These are phyloP conservation scores for Apostasia shenzhenica DNA, from an alignment of 106 monocot genomes.

Conservation along the genomic window DNA sequence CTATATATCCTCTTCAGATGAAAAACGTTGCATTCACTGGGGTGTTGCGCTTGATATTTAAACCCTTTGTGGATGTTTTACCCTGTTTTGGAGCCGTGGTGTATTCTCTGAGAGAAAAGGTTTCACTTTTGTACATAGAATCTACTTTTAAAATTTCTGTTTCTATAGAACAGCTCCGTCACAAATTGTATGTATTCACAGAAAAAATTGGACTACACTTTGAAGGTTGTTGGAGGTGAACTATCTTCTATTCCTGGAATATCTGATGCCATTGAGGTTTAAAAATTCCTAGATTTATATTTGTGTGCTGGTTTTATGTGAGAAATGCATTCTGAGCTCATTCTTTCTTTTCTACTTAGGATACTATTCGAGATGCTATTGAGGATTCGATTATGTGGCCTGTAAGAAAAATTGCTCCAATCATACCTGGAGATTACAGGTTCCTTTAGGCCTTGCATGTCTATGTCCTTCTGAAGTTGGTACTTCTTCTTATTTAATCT, in stretches of 20 bases:
- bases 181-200: conserved; percentile 20
- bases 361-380: conserved; percentile 80
- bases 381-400: conserved; percentile 94
- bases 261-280: conserved; percentile 71
- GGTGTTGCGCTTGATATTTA: conserved; percentile 90
- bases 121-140: conserved; percentile 15
- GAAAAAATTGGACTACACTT: conserved; percentile 69
- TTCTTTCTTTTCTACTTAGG: conserved; percentile 19
- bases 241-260: conserved; percentile 64
- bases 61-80: conserved; percentile 67
- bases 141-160: neutral
- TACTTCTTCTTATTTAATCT: neutral
- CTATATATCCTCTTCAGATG: conserved; percentile 36
- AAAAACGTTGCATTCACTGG: conserved; percentile 95
- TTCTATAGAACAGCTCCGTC: neutral
- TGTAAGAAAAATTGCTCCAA: conserved; percentile 78
- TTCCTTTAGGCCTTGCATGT: conserved; percentile 7
- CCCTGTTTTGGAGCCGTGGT: conserved; percentile 95
- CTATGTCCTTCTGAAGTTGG: neutral
- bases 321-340: neutral
- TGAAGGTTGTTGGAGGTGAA: conserved; percentile 66
- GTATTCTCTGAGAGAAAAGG: conserved; percentile 94
- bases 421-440: conserved; percentile 96
- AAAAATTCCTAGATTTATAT: neutral
- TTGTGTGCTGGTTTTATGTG: neutral